Conservation (phyloP, 352 stramenopile genomes). For the Pythium coloratum region DNA sequence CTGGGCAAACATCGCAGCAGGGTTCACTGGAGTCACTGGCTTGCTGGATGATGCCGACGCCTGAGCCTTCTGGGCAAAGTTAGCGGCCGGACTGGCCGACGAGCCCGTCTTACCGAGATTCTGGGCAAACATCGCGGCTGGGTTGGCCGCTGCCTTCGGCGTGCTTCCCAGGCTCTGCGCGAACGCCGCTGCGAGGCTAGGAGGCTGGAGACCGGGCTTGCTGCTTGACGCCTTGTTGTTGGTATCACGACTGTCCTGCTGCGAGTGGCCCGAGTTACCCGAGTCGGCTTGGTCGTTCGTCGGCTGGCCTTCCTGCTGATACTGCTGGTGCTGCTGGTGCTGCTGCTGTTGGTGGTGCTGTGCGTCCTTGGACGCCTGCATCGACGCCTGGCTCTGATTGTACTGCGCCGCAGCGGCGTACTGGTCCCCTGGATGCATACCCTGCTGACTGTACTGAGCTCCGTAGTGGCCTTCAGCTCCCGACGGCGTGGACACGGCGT, state of each 20-base stretch:
- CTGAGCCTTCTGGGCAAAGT: slow-evolving; percentile 60
- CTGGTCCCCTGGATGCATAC: slow-evolving; percentile 22
- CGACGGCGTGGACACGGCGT: slow-evolving; percentile 15
- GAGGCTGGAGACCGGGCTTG: slow-evolving; percentile 13
- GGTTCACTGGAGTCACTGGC: slow-evolving; percentile 35
- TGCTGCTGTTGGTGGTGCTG: neutral
- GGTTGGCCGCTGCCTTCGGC: slow-evolving; percentile 30
- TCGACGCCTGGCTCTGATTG: slow-evolving; percentile 21
- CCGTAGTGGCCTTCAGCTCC: slow-evolving; percentile 12
- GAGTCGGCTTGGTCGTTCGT: slow-evolving; percentile 25
- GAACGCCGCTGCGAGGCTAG: slow-evolving; percentile 40
- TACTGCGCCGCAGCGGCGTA: slow-evolving; percentile 24
- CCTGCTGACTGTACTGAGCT: slow-evolving; percentile 18
- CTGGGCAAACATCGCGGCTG: slow-evolving; percentile 49
- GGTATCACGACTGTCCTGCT: slow-evolving; percentile 1
- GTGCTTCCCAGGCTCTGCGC: slow-evolving; percentile 36
- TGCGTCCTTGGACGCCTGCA: slow-evolving; percentile 12
- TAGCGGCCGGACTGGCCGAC: slow-evolving; percentile 20
- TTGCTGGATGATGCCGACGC: slow-evolving; percentile 16
- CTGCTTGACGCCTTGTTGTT: slow-evolving; percentile 8
- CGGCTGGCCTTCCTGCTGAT: slow-evolving; percentile 26
- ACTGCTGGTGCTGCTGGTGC: slow-evolving; percentile 4
- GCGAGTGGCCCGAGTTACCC: neutral
- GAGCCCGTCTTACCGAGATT: slow-evolving; percentile 9
- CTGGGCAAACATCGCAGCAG: slow-evolving; percentile 51